Conservation (phyloP, 1,284 basidiomycete genomes). For the Takashimella tepidaria region DNA sequence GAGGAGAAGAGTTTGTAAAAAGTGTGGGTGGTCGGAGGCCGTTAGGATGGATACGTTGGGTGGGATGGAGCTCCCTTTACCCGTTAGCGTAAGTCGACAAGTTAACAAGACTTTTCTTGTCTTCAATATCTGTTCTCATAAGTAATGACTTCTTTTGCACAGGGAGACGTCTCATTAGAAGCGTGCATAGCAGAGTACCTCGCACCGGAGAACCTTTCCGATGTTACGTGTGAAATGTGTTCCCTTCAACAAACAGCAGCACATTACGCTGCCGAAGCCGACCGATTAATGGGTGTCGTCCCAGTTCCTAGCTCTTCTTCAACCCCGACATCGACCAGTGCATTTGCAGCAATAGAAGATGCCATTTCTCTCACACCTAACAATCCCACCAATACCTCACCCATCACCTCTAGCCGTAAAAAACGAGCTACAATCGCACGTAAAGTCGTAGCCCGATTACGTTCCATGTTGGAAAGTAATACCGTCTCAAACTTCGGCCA, state of each 20-base stretch:
- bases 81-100: slow-evolving; percentile 9
- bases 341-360: slow-evolving; percentile 23
- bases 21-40: slow-evolving; percentile 41
- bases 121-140: too few species aligned
- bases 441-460: slow-evolving; percentile 58
- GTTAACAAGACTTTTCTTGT: too few species aligned
- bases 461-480: slow-evolving; percentile 58
- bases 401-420: slow-evolving; percentile 56
- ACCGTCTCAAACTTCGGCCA: slow-evolving; percentile 21
- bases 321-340: slow-evolving; percentile 13
- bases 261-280: slow-evolving; percentile 39
- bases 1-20: slow-evolving; percentile 38
- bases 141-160: too few species aligned
- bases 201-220: slow-evolving; percentile 47
- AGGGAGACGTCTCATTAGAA: slow-evolving; percentile 48
- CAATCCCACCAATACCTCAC: slow-evolving; percentile 28
- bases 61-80: slow-evolving; percentile 45
- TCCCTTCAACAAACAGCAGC: slow-evolving; percentile 43
- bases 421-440: slow-evolving; percentile 64
- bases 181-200: slow-evolving; percentile 49
- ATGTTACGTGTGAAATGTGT: slow-evolving; percentile 51
- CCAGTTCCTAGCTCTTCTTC: neutral
- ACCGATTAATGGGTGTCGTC: slow-evolving; percentile 21
- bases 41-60: slow-evolving; percentile 44
- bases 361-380: slow-evolving; percentile 37